These are phyloP conservation scores for Davidsoniella australis DNA, from an alignment of 2,329 filamentous ascomycete genomes.

Conservation along the genomic window DNA sequence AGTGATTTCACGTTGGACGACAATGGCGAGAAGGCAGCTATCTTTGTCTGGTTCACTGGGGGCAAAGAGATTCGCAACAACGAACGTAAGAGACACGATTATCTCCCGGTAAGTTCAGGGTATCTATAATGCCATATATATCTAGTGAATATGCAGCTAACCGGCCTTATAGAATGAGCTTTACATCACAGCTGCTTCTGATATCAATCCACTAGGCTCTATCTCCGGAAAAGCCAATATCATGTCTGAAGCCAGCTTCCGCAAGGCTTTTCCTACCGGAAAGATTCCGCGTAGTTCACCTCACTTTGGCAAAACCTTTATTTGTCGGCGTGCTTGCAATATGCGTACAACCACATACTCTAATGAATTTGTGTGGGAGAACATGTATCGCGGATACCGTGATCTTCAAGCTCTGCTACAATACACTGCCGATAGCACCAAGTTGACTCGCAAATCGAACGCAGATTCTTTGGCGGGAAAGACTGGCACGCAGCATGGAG, in stretches of 20 bases:
- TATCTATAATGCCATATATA: neutral
- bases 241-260: constrained; percentile 55
- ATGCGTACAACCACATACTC: constrained; percentile 81
- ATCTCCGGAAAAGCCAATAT: constrained; percentile 82
- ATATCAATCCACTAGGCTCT: constrained; percentile 69
- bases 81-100: constrained; percentile 67
- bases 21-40: constrained; percentile 61
- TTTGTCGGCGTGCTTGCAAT: constrained; percentile 81
- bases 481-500: neutral
- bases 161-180: constrained; percentile 52
- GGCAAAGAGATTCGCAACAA: constrained; percentile 77
- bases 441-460: constrained; percentile 33
- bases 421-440: constrained; percentile 54
- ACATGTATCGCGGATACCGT: constrained; percentile 51
- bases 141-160: neutral
- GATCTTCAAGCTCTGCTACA: constrained; percentile 50
- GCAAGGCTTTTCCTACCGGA: constrained; percentile 53
- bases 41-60: constrained; percentile 91
- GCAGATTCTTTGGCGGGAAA: constrained; percentile 10
- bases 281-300: constrained; percentile 54
- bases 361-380: constrained; percentile 81
- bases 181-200: constrained; percentile 76
- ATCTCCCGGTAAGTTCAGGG: constrained; percentile 39
- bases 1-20: constrained; percentile 64
- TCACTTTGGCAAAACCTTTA: constrained; percentile 70